Evolutionary conservation across 805 yeast genomes (phyloP).

Genomic region (Yarrowia osloensis): DNA sequence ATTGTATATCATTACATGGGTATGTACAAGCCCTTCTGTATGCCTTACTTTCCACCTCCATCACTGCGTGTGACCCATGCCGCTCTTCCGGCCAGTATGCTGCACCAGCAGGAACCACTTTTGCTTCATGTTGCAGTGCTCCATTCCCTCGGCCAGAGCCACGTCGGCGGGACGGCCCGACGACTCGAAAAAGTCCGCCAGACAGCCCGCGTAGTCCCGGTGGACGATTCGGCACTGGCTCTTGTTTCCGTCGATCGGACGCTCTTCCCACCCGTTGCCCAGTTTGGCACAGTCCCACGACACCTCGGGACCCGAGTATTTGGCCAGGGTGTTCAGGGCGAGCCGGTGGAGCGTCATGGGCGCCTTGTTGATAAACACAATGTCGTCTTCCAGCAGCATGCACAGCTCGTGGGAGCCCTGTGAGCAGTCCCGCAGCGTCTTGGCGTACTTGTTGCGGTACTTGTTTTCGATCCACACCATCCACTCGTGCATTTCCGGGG

Average conservation of each 20-base stretch:
- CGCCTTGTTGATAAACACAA: slow-evolving; percentile 31
- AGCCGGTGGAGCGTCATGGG: not conserved
- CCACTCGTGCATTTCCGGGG: slow-evolving; percentile 1
- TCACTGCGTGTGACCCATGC: slow-evolving; percentile 5
- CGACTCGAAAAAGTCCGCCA: slow-evolving; percentile 11
- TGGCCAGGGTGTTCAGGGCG: not conserved
- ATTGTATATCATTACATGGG: too few relatives aligned
- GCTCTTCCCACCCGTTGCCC: slow-evolving; percentile 12
- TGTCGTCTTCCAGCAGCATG: slow-evolving; percentile 35
- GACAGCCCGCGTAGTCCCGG: not conserved
- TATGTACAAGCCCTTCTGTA: too few relatives aligned
- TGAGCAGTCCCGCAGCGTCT: slow-evolving; percentile 30
- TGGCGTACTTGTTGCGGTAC: slow-evolving; percentile 23
- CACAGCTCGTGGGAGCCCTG: slow-evolving; percentile 34
- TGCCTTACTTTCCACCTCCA: not conserved
- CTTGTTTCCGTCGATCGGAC: slow-evolving; percentile 5
- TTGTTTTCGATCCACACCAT: not conserved
- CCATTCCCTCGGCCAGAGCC: slow-evolving; percentile 15
- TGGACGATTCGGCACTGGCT: slow-evolving; percentile 25
- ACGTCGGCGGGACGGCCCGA: not conserved
- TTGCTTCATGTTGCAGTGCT: slow-evolving; percentile 8
- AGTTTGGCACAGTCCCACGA: slow-evolving; percentile 28
- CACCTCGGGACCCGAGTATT: slow-evolving; percentile 15
- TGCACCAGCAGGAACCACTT: slow-evolving; percentile 34
- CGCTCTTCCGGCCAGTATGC: slow-evolving; percentile 33